phyloP scores from a whole-genome alignment of 768 basidiomycete genomes.

The Boletus coccyginus region DNA sequence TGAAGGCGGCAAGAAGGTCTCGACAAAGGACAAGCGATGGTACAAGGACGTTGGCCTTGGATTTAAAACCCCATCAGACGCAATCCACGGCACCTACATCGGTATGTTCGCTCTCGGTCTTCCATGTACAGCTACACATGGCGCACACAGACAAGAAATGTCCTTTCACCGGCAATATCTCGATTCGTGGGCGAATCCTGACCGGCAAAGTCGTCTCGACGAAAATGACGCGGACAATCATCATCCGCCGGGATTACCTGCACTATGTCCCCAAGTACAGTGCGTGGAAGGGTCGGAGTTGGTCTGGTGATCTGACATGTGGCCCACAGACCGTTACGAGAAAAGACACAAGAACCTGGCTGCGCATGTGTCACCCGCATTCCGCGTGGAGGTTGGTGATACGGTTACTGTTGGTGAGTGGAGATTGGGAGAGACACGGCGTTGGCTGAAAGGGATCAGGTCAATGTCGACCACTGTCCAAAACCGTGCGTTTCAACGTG shows the following conservation, averaged over 20 bases:
- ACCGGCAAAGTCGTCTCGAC: constrained; percentile 97
- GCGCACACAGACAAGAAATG: constrained; percentile 89
- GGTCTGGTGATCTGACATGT: constrained; percentile 8
- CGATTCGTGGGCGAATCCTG: constrained; percentile 98
- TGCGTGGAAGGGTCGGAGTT: constrained; percentile 40
- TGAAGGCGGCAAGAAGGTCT: constrained; percentile 81
- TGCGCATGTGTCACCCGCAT: constrained; percentile 95
- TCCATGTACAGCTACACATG: not conserved
- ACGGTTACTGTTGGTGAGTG: constrained; percentile 89
- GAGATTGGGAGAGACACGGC: not conserved
- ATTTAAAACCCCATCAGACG: constrained; percentile 95
- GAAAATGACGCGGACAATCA: constrained; percentile 98
- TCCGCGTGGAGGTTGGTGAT: constrained; percentile 96
- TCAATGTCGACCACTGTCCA: constrained; percentile 98
- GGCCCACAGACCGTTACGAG: constrained; percentile 86
- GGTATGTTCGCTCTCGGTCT: constrained; percentile 51
- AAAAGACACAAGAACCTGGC: constrained; percentile 99
- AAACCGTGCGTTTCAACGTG: constrained; percentile 99
- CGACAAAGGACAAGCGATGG: constrained; percentile 96
- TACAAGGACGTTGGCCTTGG: constrained; percentile 98
- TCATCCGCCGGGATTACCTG: constrained; percentile 93
- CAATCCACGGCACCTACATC: constrained; percentile 94
- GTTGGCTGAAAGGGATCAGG: constrained; percentile 42
- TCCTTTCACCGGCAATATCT: constrained; percentile 95
- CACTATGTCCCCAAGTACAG: constrained; percentile 99